Base-by-base conservation (phyloP, 73 alveolate genomes). In the Stentor coeruleus region DNA sequence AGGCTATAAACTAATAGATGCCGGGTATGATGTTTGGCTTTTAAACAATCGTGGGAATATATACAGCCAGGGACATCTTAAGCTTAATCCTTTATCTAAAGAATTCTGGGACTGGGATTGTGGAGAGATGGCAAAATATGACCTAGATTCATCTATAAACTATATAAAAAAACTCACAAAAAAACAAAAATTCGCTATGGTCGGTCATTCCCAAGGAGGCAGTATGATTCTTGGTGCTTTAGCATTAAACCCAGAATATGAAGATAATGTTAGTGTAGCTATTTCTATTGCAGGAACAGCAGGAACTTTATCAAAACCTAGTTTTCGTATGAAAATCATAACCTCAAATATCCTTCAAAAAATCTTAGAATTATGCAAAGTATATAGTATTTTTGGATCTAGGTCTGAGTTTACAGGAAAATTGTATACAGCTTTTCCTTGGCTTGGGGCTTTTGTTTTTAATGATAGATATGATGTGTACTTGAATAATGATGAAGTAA, bases 161-260 rank as follows among this genome's bases (percentile, higher is more conserved):
- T 95, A 86, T 83, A 89, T 96, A 39, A 87, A 58, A 20, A 30
- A 82, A 74, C 28, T 42, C 38, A 94, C 98, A 42, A 90, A 90
- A 6, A 86, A 87, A 35, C 91, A 88, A 59, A 88, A 93, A 81
- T 77, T 96, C n/a, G 74, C 91, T 38, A 94, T 94, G 77, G 73
- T 96, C 26, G 99, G 99, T 2, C 98, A 94, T 82, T 94, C 98
- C 4, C 94, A 96, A 79, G 99, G 99, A 15, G 87, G 98, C 3
- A 81, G 97, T n/a, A 88, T 91, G 74, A 87, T 96, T 97, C 89
- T 91, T 74, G 87, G 86, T 74, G 95, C 95, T 58, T 84, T 91
- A 3, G 72, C 94, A 57, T 77, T 75, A 39, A 74, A 81, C 82
- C 87, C 92, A 3, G 73, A 57, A 20, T 57, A 20, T 57, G 15